Evolutionary conservation across 163 green algal species (phyloP).

Genomic region (Chlorella variabilis): DNA sequence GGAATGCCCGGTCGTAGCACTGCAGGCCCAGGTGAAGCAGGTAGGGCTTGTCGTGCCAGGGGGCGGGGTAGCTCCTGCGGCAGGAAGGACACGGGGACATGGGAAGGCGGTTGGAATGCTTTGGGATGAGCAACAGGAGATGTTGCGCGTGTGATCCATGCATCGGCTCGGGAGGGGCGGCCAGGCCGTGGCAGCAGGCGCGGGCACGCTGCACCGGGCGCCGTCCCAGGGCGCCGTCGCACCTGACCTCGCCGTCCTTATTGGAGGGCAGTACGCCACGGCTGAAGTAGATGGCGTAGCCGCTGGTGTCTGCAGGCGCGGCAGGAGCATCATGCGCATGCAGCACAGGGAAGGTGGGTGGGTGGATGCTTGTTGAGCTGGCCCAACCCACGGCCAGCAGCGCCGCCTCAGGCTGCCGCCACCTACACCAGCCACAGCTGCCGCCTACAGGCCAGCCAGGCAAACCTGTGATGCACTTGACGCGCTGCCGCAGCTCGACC

Average conservation of each 20-base stretch:
- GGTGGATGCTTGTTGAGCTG: background rate
- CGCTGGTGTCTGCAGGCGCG: conserved; percentile 47
- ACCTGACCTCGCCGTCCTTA: conserved; percentile 62
- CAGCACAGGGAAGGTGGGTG: background rate
- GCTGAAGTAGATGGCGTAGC: conserved; percentile 81
- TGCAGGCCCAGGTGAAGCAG: conserved; percentile 72
- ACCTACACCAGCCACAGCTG: too few relatives aligned
- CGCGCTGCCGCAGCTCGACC: conserved; percentile 56
- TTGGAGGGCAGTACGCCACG: conserved; percentile 73
- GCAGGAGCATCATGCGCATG: background rate
- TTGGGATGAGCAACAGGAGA: too few relatives aligned
- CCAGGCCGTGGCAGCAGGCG: too few relatives aligned
- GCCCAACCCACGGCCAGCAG: too few relatives aligned
- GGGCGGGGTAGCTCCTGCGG: conserved; percentile 45
- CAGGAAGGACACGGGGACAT: too few relatives aligned
- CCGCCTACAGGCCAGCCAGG: background rate
- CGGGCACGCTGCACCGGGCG: too few relatives aligned
- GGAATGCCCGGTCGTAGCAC: conserved; percentile 71
- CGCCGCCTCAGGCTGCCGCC: too few relatives aligned
- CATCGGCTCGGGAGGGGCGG: too few relatives aligned
- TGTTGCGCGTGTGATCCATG: too few relatives aligned
- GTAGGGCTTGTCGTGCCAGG: conserved; percentile 57
- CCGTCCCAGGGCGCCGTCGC: background rate
- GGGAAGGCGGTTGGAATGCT: too few relatives aligned
- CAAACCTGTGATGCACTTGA: conserved; percentile 68